A percentile compares a stretch with the other conserved stretches of the same genome.
These are phyloP conservation scores for Cyclotella cryptica DNA, from an alignment of 108 stramenopile genomes.

Conservation along the genomic window DNA sequence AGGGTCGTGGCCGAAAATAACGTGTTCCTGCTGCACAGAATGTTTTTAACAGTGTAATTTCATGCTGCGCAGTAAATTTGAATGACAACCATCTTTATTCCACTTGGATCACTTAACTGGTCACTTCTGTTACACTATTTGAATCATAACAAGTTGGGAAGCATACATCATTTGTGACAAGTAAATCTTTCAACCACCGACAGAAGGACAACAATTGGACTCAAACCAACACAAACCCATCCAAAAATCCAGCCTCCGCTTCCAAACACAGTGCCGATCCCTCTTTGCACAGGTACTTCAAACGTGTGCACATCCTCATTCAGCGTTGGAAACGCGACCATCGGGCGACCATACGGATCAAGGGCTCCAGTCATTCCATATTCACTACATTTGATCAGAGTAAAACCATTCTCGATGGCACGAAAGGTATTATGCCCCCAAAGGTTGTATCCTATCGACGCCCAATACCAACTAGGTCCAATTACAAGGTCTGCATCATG, in stretches of 20 bases:
- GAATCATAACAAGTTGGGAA: too few relatives aligned
- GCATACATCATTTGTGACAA: too few relatives aligned
- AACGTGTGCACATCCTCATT: slow-evolving; percentile 5
- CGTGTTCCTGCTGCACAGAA: slow-evolving; percentile 33
- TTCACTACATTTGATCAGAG: slow-evolving; percentile 18
- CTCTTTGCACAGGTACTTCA: slow-evolving; percentile 4
- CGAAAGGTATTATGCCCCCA: slow-evolving; percentile 11
- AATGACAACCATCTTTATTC: too few relatives aligned
- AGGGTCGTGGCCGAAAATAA: slow-evolving; percentile 8
- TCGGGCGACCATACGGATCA: slow-evolving; percentile 5
- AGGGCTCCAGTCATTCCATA: slow-evolving; percentile 5
- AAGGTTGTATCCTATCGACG: neutral
- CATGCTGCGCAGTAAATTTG: too few relatives aligned
- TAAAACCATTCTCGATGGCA: slow-evolving; percentile 18
- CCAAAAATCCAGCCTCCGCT: slow-evolving; percentile 5
- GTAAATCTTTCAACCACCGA: neutral
- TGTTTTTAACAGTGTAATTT: slow-evolving; percentile 9
- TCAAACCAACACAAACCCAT: slow-evolving; percentile 14
- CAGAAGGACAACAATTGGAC: neutral
- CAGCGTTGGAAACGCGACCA: slow-evolving; percentile 3
- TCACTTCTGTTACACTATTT: too few relatives aligned
- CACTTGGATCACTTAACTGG: too few relatives aligned
- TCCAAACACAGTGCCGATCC: neutral
- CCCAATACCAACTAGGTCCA: slow-evolving; percentile 23
- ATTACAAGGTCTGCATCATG: slow-evolving; percentile 12